A percentile compares a stretch with the other conserved stretches of the same genome.
phyloP scores from a whole-genome alignment of 2,329 filamentous ascomycete genomes.

The Fusarium austroafricanum region DNA sequence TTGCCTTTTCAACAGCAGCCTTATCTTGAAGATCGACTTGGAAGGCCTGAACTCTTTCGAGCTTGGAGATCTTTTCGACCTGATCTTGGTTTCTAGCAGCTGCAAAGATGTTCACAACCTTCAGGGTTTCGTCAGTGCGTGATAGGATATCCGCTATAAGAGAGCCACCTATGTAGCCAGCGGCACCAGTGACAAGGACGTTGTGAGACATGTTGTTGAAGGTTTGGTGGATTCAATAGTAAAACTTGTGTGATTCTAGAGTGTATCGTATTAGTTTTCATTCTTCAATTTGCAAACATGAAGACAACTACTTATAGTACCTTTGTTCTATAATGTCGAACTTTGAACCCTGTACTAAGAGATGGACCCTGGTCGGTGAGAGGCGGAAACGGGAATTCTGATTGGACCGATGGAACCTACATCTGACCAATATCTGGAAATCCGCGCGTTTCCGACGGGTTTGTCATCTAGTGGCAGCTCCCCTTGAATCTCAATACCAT shows the following conservation, averaged over 20 bases:
- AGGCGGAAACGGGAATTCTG: background rate
- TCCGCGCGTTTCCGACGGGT: constrained; percentile 10
- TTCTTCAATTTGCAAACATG: background rate
- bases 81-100: constrained; percentile 51
- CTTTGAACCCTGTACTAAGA: background rate
- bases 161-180: constrained; percentile 54
- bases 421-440: constrained; percentile 2
- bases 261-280: background rate
- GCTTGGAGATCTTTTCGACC: constrained; percentile 46
- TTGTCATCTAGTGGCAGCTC: constrained; percentile 1
- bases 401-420: background rate
- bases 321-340: background rate
- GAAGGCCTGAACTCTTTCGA: constrained; percentile 46
- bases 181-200: constrained; percentile 52
- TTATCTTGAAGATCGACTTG: constrained; percentile 50
- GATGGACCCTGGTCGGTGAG: too few species aligned
- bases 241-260: background rate
- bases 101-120: constrained; percentile 45
- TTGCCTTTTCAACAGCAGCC: constrained; percentile 28
- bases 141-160: constrained; percentile 50
- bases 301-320: background rate
- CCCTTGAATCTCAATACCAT: background rate
- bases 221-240: background rate
- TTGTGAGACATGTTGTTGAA: constrained; percentile 42
- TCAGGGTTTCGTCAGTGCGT: constrained; percentile 38